A percentile compares a stretch with the other conserved stretches of the same genome.
Evolutionary conservation across 805 yeast species (phyloP).

Genomic region (Hanseniaspora lachancei): DNA sequence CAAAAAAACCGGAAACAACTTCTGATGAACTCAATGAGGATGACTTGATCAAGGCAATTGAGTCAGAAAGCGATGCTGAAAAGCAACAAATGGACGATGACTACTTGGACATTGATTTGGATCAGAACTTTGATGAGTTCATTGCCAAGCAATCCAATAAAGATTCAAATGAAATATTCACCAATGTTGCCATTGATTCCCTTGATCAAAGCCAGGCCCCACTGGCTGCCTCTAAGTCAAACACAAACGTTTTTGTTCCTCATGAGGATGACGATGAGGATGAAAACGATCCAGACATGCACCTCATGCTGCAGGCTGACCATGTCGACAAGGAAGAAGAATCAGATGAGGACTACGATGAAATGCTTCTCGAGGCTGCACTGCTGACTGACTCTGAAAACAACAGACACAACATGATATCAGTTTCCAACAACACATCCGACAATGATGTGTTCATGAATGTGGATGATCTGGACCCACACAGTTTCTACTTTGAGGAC

Average conservation of each 20-base stretch:
- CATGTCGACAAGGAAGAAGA: slow-evolving; percentile 20
- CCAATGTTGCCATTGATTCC: slow-evolving; percentile 17
- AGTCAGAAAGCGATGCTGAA: slow-evolving; percentile 21
- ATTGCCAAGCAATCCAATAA: slow-evolving; percentile 9
- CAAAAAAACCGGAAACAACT: slow-evolving; percentile 16
- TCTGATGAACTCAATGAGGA: slow-evolving; percentile 7
- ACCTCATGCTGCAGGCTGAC: slow-evolving; percentile 25
- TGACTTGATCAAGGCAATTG: neutral
- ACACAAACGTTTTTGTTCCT: slow-evolving; percentile 5
- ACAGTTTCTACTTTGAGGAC: slow-evolving; percentile 25
- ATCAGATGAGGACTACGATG: slow-evolving; percentile 23
- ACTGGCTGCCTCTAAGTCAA: slow-evolving; percentile 11
- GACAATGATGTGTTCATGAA: slow-evolving; percentile 30
- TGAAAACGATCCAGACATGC: slow-evolving; percentile 20
- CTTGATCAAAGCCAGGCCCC: slow-evolving; percentile 15
- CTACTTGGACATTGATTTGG: slow-evolving; percentile 17
- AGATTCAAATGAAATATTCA: slow-evolving; percentile 21
- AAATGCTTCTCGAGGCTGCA: slow-evolving; percentile 26
- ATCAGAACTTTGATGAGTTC: slow-evolving; percentile 13
- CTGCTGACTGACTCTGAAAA: slow-evolving; percentile 27
- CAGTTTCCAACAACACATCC: slow-evolving; percentile 17
- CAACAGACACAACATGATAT: slow-evolving; percentile 18
- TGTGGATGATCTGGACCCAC: slow-evolving; percentile 29
- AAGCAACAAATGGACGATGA: slow-evolving; percentile 30
- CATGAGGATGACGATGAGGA: slow-evolving; percentile 24